Base-by-base conservation (phyloP, 2,329 filamentous ascomycete genomes). In the Xylariomycetidae sp. region DNA sequence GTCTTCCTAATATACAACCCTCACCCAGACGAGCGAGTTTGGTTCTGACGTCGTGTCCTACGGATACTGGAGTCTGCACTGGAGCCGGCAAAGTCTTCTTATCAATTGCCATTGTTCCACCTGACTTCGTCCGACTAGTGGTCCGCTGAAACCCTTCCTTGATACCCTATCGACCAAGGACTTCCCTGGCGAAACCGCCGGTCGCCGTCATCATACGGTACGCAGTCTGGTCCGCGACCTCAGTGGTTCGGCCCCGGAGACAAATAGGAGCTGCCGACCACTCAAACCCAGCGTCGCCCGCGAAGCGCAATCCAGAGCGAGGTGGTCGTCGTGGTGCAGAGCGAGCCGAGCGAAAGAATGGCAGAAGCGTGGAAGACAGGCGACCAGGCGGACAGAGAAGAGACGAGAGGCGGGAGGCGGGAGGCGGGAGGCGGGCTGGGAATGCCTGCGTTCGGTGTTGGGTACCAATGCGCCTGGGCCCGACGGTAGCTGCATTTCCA, bases 391-490 rank as follows among this genome's bases (percentile, higher is more conserved):
- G 31, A 35, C 36, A 20, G 26, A 25, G n/a, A 34, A 30, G 17
- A 19, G 19, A 27, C 29, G 35, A 31, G 33, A 34, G 31, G 19
- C 37, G 38, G 32, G 38, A n/a, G n/a, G n/a, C n/a, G n/a, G n/a
- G n/a, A n/a, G n/a, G n/a, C n/a, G n/a, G n/a, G n/a, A n/a, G n/a
- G 30, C 25, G 15, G 34, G 33, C 40, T 37, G 38, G 40, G 35
- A 25, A 28, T 46, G 42, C 43, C 43, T 46, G 47, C 43, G 43
- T 42, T 46, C 32, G 38, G 49, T 37, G 57, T 68, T 63, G 63
- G 64, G 64, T 63, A 65, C 54, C 59, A 58, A 67, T 63, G 63
- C 64, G 54, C 60, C 44, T 45, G 47, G 43, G 59, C 60, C 63
- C 54, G 56, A 59, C 19, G 36, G 34, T 46, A 43, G 41, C 47